phyloP scores from a whole-genome alignment of 805 yeast species.

The Candida nonsorbophila region DNA sequence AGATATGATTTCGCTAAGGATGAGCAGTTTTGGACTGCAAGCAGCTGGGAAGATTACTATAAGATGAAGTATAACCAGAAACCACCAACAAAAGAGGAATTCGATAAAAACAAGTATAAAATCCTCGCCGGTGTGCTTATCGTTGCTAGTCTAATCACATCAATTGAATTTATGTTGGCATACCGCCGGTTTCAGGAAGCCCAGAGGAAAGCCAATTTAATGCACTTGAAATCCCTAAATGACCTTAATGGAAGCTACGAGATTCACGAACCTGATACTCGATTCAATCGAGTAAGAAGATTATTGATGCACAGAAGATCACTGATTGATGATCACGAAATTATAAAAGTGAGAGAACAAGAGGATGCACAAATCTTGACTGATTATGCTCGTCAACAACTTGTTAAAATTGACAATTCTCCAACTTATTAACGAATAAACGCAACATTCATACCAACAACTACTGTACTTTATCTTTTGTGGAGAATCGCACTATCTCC shows the following conservation, averaged over 20 bases:
- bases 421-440: too few species aligned
- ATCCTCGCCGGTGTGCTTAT: conserved; percentile 30
- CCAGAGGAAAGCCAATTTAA: conserved; percentile 16
- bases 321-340: conserved; percentile 14
- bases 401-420: too few species aligned
- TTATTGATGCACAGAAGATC: conserved; percentile 30
- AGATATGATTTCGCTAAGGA: conserved; percentile 24
- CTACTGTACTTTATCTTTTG: too few species aligned
- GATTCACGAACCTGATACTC: conserved; percentile 19
- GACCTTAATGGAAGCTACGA: conserved; percentile 21
- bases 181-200: conserved; percentile 27
- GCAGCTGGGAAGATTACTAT: conserved; percentile 62
- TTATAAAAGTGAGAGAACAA: conserved; percentile 10
- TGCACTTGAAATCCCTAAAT: conserved; percentile 23
- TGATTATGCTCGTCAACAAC: conserved; percentile 26
- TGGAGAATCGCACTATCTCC: too few species aligned
- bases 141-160: conserved; percentile 24
- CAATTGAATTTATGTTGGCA: conserved; percentile 33
- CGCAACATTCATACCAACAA: too few species aligned
- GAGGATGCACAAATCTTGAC: conserved; percentile 26
- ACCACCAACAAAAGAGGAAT: conserved; percentile 37
- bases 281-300: conserved; percentile 26
- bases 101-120: conserved; percentile 38
- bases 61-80: conserved; percentile 29
- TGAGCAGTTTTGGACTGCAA: conserved; percentile 55